A percentile compares a stretch with the other conserved stretches of the same genome.
phyloP scores from a whole-genome alignment of 805 yeast species.

The Wickerhamomyces ciferrii region DNA sequence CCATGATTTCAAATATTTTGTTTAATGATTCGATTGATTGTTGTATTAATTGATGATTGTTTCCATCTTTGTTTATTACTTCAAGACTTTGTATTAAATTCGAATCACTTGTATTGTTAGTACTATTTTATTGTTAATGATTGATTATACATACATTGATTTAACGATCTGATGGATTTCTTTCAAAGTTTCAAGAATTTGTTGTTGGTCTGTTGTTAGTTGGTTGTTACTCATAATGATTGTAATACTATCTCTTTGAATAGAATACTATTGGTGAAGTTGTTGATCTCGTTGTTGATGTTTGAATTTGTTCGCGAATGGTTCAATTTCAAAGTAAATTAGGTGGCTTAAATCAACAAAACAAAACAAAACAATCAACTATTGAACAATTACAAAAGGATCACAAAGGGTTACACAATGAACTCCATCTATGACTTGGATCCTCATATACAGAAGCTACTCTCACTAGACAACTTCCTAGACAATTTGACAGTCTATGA shows the following conservation, averaged over 20 bases:
- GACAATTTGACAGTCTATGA: constrained; percentile 71
- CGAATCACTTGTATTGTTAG: constrained; percentile 6
- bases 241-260: too few species aligned
- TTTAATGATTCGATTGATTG: neutral
- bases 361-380: too few species aligned
- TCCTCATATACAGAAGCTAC: constrained; percentile 50
- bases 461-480: constrained; percentile 58
- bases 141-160: constrained; percentile 5
- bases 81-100: constrained; percentile 2
- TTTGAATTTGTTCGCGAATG: too few species aligned
- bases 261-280: too few species aligned
- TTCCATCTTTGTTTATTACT: neutral
- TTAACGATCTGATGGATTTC: neutral
- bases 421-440: constrained; percentile 53
- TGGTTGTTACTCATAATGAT: too few species aligned
- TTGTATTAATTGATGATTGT: neutral
- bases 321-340: neutral
- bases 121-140: neutral
- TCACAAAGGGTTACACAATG: constrained; percentile 24
- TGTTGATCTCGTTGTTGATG: too few species aligned
- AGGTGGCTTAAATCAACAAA: neutral
- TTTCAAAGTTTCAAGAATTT: constrained; percentile 2
- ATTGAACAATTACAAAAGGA: neutral
- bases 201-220: neutral
- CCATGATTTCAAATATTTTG: neutral